A percentile compares a stretch with the other conserved stretches of the same genome.
Evolutionary conservation across 192 early-diverging fungal species (phyloP).

Genomic region (Coemansia sp.): DNA sequence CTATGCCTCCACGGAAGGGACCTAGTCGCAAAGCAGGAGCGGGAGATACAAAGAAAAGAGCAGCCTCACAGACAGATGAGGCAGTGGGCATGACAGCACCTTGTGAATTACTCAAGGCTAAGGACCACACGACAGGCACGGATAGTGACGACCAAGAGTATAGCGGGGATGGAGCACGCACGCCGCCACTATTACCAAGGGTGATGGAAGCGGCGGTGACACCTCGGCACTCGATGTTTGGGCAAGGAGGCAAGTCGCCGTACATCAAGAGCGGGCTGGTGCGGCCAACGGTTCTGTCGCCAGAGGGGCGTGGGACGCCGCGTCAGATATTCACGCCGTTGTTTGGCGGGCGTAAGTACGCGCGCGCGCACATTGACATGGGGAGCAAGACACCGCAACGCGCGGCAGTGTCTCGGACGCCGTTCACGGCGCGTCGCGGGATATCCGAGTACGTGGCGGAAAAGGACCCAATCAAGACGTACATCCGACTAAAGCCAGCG

Average conservation of each 20-base stretch:
- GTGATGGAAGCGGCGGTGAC: background rate
- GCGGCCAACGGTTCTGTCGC: background rate
- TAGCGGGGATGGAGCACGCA: background rate
- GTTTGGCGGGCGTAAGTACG: conserved; percentile 34
- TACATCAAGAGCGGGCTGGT: background rate
- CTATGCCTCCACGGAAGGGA: conserved; percentile 19
- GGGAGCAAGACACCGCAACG: conserved; percentile 8
- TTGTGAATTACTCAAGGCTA: background rate
- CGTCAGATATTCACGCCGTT: conserved; percentile 34
- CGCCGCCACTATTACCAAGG: background rate
- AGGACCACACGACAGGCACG: background rate
- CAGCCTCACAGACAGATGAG: background rate
- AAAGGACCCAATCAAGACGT: conserved; percentile 50
- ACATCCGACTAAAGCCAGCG: conserved; percentile 40
- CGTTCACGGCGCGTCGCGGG: conserved; percentile 39
- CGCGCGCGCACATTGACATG: conserved; percentile 22
- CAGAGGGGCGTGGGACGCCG: background rate
- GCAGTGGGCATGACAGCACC: background rate
- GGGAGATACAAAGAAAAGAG: background rate
- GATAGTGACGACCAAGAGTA: background rate
- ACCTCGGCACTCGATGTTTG: background rate
- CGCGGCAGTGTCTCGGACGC: conserved; percentile 36
- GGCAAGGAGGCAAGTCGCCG: background rate
- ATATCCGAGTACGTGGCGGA: conserved; percentile 42
- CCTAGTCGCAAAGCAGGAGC: background rate